Percentiles rank a stretch among this genome's conserved stretches.
phyloP scores from a whole-genome alignment of 1,284 basidiomycete genomes.

The Apiotrichum laibachii region DNA sequence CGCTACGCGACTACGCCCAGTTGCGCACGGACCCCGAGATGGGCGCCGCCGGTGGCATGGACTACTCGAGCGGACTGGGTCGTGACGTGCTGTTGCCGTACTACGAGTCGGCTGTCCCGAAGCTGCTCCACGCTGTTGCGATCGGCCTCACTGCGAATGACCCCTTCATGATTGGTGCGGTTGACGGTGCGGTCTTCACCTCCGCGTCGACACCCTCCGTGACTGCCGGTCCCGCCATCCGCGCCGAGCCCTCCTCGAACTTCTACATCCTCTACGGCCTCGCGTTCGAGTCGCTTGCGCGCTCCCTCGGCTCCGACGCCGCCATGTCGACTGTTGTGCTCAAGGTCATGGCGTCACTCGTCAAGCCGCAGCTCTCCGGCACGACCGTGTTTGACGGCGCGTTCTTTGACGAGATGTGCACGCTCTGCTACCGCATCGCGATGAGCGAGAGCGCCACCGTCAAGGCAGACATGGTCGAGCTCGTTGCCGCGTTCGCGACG shows the following conservation, averaged over 20 bases:
- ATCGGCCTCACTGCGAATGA: slow-evolving; percentile 72
- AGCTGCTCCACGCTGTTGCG: slow-evolving; percentile 82
- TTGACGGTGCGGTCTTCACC: slow-evolving; percentile 67
- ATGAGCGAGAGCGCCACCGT: slow-evolving; percentile 76
- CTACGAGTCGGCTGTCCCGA: slow-evolving; percentile 77
- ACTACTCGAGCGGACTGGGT: slow-evolving; percentile 78
- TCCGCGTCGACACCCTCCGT: slow-evolving; percentile 22
- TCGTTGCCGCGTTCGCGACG: slow-evolving; percentile 64
- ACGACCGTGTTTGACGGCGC: slow-evolving; percentile 72
- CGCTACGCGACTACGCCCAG: slow-evolving; percentile 86
- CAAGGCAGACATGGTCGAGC: slow-evolving; percentile 72
- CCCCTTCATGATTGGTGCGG: slow-evolving; percentile 67
- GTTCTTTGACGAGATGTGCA: slow-evolving; percentile 86
- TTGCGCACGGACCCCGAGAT: slow-evolving; percentile 86
- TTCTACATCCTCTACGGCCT: slow-evolving; percentile 91
- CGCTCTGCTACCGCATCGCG: slow-evolving; percentile 81
- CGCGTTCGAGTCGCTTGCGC: slow-evolving; percentile 82
- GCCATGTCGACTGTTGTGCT: slow-evolving; percentile 62
- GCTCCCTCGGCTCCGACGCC: slow-evolving; percentile 60
- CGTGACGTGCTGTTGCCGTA: slow-evolving; percentile 91
- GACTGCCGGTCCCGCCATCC: slow-evolving; percentile 34
- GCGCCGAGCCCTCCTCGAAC: slow-evolving; percentile 71
- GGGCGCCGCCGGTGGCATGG: slow-evolving; percentile 65
- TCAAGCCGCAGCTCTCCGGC: slow-evolving; percentile 75
- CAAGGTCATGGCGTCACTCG: slow-evolving; percentile 72